These are phyloP conservation scores for Yamadazyma olivae DNA, from an alignment of 805 yeast genomes.

Conservation along the genomic window DNA sequence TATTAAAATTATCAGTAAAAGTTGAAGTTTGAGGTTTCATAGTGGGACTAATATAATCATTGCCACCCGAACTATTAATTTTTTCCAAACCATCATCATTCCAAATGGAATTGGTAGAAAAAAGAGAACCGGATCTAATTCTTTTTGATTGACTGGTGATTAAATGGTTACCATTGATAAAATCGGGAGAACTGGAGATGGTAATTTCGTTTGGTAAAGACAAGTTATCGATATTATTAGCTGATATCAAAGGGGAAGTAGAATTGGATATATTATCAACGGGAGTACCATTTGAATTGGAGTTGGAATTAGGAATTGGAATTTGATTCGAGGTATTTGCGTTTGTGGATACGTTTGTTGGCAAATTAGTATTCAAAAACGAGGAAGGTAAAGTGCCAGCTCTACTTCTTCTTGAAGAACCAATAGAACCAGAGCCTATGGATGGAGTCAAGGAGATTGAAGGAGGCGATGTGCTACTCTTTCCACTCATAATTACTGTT, in stretches of 20 bases:
- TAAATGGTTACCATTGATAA: slow-evolving; percentile 3
- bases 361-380: slow-evolving; percentile 22
- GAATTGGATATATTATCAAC: slow-evolving; percentile 11
- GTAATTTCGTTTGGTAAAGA: slow-evolving; percentile 5
- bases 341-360: slow-evolving; percentile 2
- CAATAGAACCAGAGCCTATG: too few species aligned
- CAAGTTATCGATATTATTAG: slow-evolving; percentile 6
- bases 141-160: slow-evolving; percentile 22
- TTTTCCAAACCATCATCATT: slow-evolving; percentile 41
- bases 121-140: slow-evolving; percentile 55
- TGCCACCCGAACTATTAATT: neutral
- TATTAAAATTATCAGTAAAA: slow-evolving; percentile 5
- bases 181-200: slow-evolving; percentile 7
- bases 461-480: slow-evolving; percentile 25
- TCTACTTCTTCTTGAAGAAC: slow-evolving; percentile 49
- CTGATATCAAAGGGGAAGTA: slow-evolving; percentile 17
- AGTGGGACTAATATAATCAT: slow-evolving; percentile 12
- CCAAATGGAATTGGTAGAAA: slow-evolving; percentile 56
- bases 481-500: slow-evolving; percentile 6
- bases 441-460: slow-evolving; percentile 28
- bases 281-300: slow-evolving; percentile 9
- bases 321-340: slow-evolving; percentile 1
- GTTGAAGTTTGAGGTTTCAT: slow-evolving; percentile 9
- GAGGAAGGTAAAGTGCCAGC: slow-evolving; percentile 80
- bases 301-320: slow-evolving; percentile 17